A percentile compares a stretch with the other conserved stretches of the same genome.
phyloP scores from a whole-genome alignment of 1,284 basidiomycete species.

The Fomitopsis palustris region DNA sequence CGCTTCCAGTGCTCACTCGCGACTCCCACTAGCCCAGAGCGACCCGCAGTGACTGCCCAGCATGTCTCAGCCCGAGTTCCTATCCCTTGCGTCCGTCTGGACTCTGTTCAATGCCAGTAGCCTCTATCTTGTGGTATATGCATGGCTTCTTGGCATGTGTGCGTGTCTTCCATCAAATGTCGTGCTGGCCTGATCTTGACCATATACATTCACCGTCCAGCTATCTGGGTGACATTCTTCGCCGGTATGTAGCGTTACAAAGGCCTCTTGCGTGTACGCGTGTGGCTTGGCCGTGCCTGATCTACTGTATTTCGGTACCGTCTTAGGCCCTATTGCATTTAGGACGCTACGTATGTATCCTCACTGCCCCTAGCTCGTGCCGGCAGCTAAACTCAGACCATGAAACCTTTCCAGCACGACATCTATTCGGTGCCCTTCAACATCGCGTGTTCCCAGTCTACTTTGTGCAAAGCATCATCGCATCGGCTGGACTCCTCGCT shows the following conservation, averaged over 20 bases:
- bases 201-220: constrained; percentile 26
- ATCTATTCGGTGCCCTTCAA: constrained; percentile 76
- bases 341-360: constrained; percentile 48
- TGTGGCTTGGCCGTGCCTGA: neutral
- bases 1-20: no score
- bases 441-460: constrained; percentile 74
- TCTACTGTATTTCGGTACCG: neutral
- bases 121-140: constrained; percentile 54
- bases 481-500: constrained; percentile 54
- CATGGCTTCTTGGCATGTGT: constrained; percentile 70
- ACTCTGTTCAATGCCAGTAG: constrained; percentile 42
- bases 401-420: constrained; percentile 42
- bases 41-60: no score
- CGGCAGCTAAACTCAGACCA: neutral
- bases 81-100: constrained; percentile 39
- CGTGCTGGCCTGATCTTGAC: neutral
- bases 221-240: constrained; percentile 66
- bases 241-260: constrained; percentile 41
- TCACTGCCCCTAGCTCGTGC: neutral
- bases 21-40: no score
- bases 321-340: constrained; percentile 54
- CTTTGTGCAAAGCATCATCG: constrained; percentile 58
- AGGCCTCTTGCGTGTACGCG: neutral
- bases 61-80: constrained; percentile 16
- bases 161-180: constrained; percentile 25